These are phyloP conservation scores for Chlorella ohadii DNA, from an alignment of 139 green algal genomes.

Conservation along the genomic window DNA sequence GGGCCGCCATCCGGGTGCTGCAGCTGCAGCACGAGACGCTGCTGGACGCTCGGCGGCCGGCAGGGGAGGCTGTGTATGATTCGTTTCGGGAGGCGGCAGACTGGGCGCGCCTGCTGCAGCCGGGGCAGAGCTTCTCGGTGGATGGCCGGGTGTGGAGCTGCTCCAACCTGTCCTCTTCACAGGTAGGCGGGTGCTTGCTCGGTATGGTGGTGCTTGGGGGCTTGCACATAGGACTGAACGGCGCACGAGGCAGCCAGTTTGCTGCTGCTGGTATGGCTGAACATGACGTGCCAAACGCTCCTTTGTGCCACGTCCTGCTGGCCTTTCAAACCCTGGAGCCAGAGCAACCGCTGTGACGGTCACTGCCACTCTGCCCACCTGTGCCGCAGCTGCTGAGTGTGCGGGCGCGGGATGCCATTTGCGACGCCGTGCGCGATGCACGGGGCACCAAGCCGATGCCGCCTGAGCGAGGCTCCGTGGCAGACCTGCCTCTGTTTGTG, in stretches of 20 bases:
- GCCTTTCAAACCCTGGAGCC: too few relatives aligned
- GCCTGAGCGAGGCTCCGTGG: constrained; percentile 42
- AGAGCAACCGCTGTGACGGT: too few relatives aligned
- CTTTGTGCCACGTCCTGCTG: too few relatives aligned
- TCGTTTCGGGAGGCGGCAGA: constrained; percentile 57
- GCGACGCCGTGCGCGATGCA: constrained; percentile 75
- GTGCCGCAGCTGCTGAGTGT: constrained; percentile 52
- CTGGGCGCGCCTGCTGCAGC: constrained; percentile 65
- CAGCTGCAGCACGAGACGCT: constrained; percentile 61
- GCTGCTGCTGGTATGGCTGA: too few relatives aligned
- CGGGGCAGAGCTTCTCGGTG: constrained; percentile 64
- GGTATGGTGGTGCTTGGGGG: background rate
- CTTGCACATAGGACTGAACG: background rate
- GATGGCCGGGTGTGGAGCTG: constrained; percentile 72
- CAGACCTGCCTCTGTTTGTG: constrained; percentile 86
- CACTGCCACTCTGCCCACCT: background rate
- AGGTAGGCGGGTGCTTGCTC: background rate
- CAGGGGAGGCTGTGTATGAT: constrained; percentile 65
- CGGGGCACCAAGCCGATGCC: constrained; percentile 64
- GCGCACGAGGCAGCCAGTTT: too few relatives aligned
- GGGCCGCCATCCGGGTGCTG: constrained; percentile 77
- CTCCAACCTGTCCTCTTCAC: constrained; percentile 59
- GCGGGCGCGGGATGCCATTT: constrained; percentile 85
- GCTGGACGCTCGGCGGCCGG: constrained; percentile 50
- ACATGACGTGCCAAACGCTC: too few relatives aligned